These are phyloP conservation scores for Flaveria sonorensis DNA, from an alignment of 129 eudicot genomes.

Conservation along the genomic window DNA sequence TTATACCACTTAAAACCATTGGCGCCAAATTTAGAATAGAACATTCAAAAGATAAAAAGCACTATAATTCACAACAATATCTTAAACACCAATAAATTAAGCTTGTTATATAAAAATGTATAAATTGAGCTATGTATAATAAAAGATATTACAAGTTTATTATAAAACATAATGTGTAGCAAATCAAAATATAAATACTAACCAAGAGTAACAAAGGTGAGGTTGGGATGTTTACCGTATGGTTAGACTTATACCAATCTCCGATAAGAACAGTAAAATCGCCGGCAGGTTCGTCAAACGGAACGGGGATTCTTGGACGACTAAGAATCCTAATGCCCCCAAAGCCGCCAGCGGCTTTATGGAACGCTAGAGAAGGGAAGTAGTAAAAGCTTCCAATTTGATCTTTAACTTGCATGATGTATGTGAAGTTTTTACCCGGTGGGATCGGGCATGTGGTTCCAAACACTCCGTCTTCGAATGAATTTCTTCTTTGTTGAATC, in stretches of 20 bases:
- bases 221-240: constrained; percentile 54
- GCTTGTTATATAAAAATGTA: background rate
- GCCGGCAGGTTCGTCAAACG: constrained; percentile 64
- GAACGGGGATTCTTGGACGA: constrained; percentile 85
- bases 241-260: constrained; percentile 85
- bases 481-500: constrained; percentile 80
- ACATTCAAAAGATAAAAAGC: background rate
- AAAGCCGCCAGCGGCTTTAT: constrained; percentile 94
- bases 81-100: background rate
- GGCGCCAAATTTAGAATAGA: constrained; percentile 35
- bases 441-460: constrained; percentile 99
- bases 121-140: background rate
- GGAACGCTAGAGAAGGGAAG: constrained; percentile 84
- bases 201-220: background rate
- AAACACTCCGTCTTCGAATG: constrained; percentile 83
- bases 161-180: background rate
- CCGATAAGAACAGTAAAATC: constrained; percentile 83
- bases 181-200: background rate
- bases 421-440: constrained; percentile 86
- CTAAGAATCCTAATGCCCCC: constrained; percentile 88
- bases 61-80: background rate
- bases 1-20: background rate
- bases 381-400: constrained; percentile 95
- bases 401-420: constrained; percentile 87
- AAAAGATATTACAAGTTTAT: background rate